phyloP scores from a whole-genome alignment of 352 stramenopile species.

The Thalassiosira sp. region DNA sequence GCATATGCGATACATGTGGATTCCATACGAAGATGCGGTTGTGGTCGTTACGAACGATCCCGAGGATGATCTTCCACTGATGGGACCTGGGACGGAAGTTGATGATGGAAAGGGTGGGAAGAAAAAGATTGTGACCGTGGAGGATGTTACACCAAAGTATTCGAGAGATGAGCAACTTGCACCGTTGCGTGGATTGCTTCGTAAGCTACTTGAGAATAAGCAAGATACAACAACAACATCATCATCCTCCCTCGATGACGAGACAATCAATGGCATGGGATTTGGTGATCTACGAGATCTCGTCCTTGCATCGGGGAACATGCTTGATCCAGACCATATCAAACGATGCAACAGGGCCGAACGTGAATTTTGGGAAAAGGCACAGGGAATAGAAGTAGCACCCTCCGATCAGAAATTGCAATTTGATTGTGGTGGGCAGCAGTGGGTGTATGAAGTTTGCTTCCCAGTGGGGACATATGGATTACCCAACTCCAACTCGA shows the following conservation, averaged over 20 bases:
- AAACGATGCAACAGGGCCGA: constrained; percentile 93
- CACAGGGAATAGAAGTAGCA: constrained; percentile 88
- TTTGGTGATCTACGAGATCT: constrained; percentile 86
- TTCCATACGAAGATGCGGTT: constrained; percentile 94
- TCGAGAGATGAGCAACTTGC: constrained; percentile 82
- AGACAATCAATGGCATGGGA: constrained; percentile 72
- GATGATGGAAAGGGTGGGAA: constrained; percentile 39
- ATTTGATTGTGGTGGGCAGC: constrained; percentile 98
- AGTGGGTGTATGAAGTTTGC: constrained; percentile 96
- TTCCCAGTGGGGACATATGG: constrained; percentile 86
- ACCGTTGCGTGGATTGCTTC: constrained; percentile 85
- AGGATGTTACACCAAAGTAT: constrained; percentile 37
- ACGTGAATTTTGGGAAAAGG: constrained; percentile 94
- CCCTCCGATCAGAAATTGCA: constrained; percentile 94
- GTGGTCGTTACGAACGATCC: constrained; percentile 91
- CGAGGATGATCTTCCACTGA: constrained; percentile 52
- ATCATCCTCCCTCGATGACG: constrained; percentile 51
- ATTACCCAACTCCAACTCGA: constrained; percentile 82
- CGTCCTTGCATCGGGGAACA: constrained; percentile 82
- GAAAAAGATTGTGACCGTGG: constrained; percentile 49
- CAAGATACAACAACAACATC: too few species aligned
- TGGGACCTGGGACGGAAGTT: constrained; percentile 30
- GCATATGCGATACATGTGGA: constrained; percentile 97
- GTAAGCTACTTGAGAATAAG: constrained; percentile 76
- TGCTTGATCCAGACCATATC: constrained; percentile 91